A percentile compares a stretch with the other conserved stretches of the same genome.
These are phyloP conservation scores for Triadica sebifera DNA, from an alignment of 345 rosid genomes.

Conservation along the genomic window DNA sequence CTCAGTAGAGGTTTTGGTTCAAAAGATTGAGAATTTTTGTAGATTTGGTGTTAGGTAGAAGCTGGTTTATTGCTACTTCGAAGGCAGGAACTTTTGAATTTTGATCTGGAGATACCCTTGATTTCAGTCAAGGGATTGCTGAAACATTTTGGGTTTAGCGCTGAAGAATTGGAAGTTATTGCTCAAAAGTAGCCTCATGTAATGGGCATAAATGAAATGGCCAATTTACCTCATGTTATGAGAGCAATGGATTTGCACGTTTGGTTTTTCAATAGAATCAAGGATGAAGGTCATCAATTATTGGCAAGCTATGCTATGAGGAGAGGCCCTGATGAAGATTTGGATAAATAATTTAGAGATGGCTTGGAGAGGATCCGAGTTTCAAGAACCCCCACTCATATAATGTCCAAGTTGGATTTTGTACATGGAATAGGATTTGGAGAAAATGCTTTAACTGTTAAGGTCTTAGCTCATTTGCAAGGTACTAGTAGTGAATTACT, in stretches of 20 bases:
- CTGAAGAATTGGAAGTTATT: constrained; percentile 30
- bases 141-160: constrained; percentile 48
- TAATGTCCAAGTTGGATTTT: constrained; percentile 51
- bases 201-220: constrained; percentile 40
- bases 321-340: constrained; percentile 44
- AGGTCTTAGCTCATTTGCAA: constrained; percentile 43
- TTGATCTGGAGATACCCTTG: constrained; percentile 40
- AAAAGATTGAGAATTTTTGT: constrained; percentile 43
- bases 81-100: constrained; percentile 39
- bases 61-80: constrained; percentile 51
- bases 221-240: constrained; percentile 55
- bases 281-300: constrained; percentile 39
- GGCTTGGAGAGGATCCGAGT: constrained; percentile 39
- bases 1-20: constrained; percentile 37
- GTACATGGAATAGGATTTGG: constrained; percentile 63
- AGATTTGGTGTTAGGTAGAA: constrained; percentile 47
- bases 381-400: constrained; percentile 37
- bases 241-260: constrained; percentile 36
- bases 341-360: constrained; percentile 39
- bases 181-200: constrained; percentile 21
- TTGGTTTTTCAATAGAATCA: constrained; percentile 48
- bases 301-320: constrained; percentile 43
- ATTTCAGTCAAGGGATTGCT: constrained; percentile 49
- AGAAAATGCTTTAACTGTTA: constrained; percentile 48
- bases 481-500: constrained; percentile 53